Evolutionary conservation across 139 green algal genomes (phyloP).

Genomic region (Tetraselmis striata): DNA sequence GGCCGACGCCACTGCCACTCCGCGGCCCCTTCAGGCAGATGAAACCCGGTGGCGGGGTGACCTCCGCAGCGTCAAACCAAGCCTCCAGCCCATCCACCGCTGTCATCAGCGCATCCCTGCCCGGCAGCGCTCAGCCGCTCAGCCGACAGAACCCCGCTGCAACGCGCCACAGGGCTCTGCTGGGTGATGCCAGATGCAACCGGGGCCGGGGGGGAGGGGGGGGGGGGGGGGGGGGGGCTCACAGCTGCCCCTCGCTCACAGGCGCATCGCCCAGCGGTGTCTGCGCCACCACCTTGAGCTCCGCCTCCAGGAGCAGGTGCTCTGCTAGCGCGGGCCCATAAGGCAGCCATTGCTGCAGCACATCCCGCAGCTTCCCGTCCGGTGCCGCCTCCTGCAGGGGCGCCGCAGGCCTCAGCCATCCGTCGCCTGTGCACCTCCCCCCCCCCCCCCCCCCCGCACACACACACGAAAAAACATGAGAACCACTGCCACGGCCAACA

Average conservation of each 20-base stretch:
- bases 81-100: slow-evolving; percentile 31
- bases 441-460: too few relatives aligned
- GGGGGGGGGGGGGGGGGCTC: too few relatives aligned
- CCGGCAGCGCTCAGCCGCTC: slow-evolving; percentile 7
- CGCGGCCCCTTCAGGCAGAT: slow-evolving; percentile 29
- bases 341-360: slow-evolving; percentile 32
- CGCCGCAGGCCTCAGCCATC: too few relatives aligned
- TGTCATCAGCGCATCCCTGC: slow-evolving; percentile 20
- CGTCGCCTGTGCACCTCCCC: too few relatives aligned
- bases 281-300: slow-evolving; percentile 39
- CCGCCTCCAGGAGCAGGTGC: slow-evolving; percentile 66
- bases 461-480: too few relatives aligned
- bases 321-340: slow-evolving; percentile 79
- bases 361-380: slow-evolving; percentile 18
- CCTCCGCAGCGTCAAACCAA: slow-evolving; percentile 48
- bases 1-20: neutral
- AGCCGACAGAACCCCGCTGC: too few relatives aligned
- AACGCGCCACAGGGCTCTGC: too few relatives aligned
- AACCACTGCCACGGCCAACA: too few relatives aligned
- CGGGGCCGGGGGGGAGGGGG: too few relatives aligned
- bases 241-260: too few relatives aligned
- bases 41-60: slow-evolving; percentile 32
- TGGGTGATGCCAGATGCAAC: too few relatives aligned
- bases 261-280: slow-evolving; percentile 1
- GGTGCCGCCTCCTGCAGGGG: slow-evolving; percentile 6